These are phyloP conservation scores for Aspergillus awamori DNA, from an alignment of 2,329 filamentous ascomycete species.

Conservation along the genomic window DNA sequence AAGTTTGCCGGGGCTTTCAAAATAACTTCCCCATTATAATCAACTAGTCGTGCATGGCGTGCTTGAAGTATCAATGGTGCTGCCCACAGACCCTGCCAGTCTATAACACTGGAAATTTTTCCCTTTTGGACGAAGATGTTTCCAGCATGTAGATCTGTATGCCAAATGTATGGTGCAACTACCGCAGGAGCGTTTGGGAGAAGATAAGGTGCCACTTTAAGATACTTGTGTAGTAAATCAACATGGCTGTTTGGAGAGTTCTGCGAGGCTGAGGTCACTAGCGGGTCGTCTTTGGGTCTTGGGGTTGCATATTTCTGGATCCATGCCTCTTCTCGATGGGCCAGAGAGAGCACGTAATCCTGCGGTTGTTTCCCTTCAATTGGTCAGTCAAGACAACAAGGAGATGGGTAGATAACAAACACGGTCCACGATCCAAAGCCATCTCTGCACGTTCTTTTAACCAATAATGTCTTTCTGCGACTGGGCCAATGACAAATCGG, in stretches of 20 bases:
- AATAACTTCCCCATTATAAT: slow-evolving; percentile 31
- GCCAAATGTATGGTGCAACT: slow-evolving; percentile 39
- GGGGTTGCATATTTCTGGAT: slow-evolving; percentile 33
- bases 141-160: slow-evolving; percentile 42
- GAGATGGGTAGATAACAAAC: slow-evolving; percentile 28
- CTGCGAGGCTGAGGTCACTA: slow-evolving; percentile 29
- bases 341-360: slow-evolving; percentile 38
- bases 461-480: slow-evolving; percentile 40
- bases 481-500: slow-evolving; percentile 29
- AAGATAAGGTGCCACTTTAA: slow-evolving; percentile 35
- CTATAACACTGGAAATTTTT: slow-evolving; percentile 44
- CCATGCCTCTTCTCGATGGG: slow-evolving; percentile 39
- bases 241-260: slow-evolving; percentile 36
- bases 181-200: slow-evolving; percentile 30
- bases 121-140: slow-evolving; percentile 45
- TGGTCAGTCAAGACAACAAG: slow-evolving; percentile 2
- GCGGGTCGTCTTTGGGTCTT: slow-evolving; percentile 25
- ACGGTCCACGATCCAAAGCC: slow-evolving; percentile 45
- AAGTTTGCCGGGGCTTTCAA: slow-evolving; percentile 30
- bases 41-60: slow-evolving; percentile 25
- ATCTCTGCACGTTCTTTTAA: slow-evolving; percentile 37
- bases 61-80: slow-evolving; percentile 31
- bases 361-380: slow-evolving; percentile 35
- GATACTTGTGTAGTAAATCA: slow-evolving; percentile 37
- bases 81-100: slow-evolving; percentile 46